Evolutionary conservation across 495 filamentous ascomycete genomes (phyloP), one percentile per base, ranked within the genome.

Genomic region (Podospora anserina): DNA sequence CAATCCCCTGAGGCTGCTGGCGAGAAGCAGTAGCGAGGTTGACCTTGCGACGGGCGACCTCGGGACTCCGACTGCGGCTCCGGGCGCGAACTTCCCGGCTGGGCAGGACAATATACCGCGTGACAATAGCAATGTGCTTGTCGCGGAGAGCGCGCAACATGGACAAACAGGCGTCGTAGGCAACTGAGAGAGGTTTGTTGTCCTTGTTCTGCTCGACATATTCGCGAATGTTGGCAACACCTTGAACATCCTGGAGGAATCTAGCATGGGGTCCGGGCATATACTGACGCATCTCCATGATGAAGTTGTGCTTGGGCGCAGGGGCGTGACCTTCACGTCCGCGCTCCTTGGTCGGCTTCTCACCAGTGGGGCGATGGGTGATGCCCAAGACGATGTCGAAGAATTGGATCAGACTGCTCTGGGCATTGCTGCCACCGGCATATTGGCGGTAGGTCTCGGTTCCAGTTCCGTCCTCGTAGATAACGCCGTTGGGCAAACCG

Each of bases 391-490:
- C 86, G 56, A 98, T 87, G 74, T 99, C 95, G 76, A 97, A 97
- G 83, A 97, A 96, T 75, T 98, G 96, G 71, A 99, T 94, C 28
- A 99, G 78, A 19, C 93, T 97, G 83, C 91, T 95, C 80, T 99
- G 95, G 0, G 95, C 96, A 74, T 98, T 98, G 81, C 92, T 97
- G 26, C 96, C 96, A 44, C 95, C 95, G 49, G 91, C 88, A 74
- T 92, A 97, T 75, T 98, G 92, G 44, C 91, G 86, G 74, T 91
- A 97, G 0, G 84, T 78, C n/a, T 89, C 86, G 7, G 83, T 82
- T 44, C 88, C 89, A 5, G 82, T 85, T 19, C 91, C 92, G 67
- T 93, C 88, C 68, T 97, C 94, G 75, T 97, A 98, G 18, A 93
- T 75, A 49, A 99, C 88, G 6, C 95, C 95, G 70, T 89, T 84